Evolutionary conservation across 2,329 filamentous ascomycete species (phyloP), one percentile per base, ranked within the genome.

Genomic region (Penicillium sp.): DNA sequence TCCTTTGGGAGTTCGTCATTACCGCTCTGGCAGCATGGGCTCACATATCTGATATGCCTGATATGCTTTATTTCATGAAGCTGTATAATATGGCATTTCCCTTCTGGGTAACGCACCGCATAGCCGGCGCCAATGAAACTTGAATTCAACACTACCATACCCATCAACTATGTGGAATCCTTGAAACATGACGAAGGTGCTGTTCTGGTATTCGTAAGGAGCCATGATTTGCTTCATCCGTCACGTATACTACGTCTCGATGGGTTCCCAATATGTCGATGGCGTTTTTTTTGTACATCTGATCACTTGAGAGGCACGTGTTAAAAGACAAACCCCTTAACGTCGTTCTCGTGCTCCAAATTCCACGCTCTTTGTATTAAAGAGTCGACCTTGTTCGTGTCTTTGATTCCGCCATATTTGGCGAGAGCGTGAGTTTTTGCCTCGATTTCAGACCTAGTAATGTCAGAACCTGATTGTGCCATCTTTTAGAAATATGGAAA

Each of bases 291-390:
- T n/a, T 37, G 27, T 15, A n/a, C 12, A 18, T 15, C 4, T 9
- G 3, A 44, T 44, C 10, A 15, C 25, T 16, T 18, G 3, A 8
- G 6, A 21, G 12, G n/a, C 31, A 42, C 7, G 27, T 4, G 7
- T 37, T 44, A 60, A 25, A 65, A 64, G 15, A 56, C 46, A 45
- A 66, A 66, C 1, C 65, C 65, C 13, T 27, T 56, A 4, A 65
- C 10, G 46, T 54, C 47, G 3, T 35, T 55, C 46, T 66, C 59
- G 6, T 53, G 44, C 25, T 66, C 63, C 34, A 67, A 41, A 27
- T 59, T 61, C 63, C 64, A 67, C 6, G 55, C 59, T 54, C 57
- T 58, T 34, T 51, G 45, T 32, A 65, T 63, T 45, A 67, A 35
- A 5, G 55, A 37, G 29, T 60, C 55, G 9, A 65, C 52, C 34